Conservation (phyloP, 164 flowering plant species). For the Dillenia turbinata region DNA sequence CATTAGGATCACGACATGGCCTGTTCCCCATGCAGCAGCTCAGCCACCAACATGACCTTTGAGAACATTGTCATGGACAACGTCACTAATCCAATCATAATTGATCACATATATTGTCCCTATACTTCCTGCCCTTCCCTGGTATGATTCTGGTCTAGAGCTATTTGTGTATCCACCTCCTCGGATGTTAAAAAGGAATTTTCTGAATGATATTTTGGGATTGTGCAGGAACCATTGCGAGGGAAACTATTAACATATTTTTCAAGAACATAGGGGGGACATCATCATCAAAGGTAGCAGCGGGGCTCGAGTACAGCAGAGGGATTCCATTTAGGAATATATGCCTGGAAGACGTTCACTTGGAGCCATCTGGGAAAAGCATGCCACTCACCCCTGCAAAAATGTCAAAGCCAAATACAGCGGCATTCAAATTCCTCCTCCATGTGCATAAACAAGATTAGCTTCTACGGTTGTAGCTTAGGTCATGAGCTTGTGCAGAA, state of each 20-base stretch:
- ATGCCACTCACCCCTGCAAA: slow-evolving; percentile 29
- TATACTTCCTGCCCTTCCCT: slow-evolving; percentile 29
- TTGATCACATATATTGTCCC: slow-evolving; percentile 60
- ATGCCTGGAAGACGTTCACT: slow-evolving; percentile 36
- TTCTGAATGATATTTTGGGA: not conserved
- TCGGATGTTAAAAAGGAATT: not conserved
- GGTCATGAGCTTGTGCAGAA: no score
- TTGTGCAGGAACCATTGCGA: slow-evolving; percentile 38
- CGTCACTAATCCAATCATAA: slow-evolving; percentile 59
- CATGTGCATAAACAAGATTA: slow-evolving; percentile 24
- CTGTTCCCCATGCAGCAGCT: slow-evolving; percentile 42
- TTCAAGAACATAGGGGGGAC: slow-evolving; percentile 65
- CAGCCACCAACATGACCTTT: slow-evolving; percentile 53
- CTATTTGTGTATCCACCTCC: no score
- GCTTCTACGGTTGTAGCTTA: no score
- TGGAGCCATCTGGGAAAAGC: slow-evolving; percentile 22
- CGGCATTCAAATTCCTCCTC: slow-evolving; percentile 57
- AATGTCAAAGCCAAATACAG: slow-evolving; percentile 39
- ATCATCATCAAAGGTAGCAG: slow-evolving; percentile 45
- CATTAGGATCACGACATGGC: slow-evolving; percentile 68
- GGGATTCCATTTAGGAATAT: slow-evolving; percentile 52
- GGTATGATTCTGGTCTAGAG: slow-evolving; percentile 16
- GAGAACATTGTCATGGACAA: slow-evolving; percentile 52
- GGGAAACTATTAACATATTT: slow-evolving; percentile 45
- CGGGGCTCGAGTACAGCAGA: slow-evolving; percentile 44